Conservation (phyloP, 257 asterid genomes). For the Solanum dulcamara region DNA sequence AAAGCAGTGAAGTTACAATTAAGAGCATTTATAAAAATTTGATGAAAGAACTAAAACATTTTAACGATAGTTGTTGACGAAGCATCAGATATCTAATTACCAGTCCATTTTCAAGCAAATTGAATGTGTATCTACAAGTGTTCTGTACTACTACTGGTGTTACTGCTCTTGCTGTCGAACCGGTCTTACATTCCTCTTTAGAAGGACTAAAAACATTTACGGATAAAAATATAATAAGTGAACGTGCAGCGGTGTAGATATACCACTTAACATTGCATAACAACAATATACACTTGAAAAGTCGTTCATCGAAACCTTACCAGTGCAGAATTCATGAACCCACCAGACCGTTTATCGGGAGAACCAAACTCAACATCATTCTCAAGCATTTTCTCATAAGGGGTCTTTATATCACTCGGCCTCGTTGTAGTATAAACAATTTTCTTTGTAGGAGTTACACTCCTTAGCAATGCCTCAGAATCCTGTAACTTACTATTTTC, state of each 20-base stretch:
- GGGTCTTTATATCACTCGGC: conserved; percentile 82
- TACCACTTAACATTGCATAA: background rate
- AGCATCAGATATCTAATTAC: background rate
- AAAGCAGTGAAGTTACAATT: background rate
- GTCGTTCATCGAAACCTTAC: conserved; percentile 38
- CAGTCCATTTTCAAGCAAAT: background rate
- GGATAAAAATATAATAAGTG: background rate
- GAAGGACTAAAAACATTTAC: background rate
- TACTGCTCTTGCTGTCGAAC: background rate
- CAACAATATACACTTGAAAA: background rate
- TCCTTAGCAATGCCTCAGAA: conserved; percentile 52
- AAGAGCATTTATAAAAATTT: background rate
- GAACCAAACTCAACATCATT: conserved; percentile 94
- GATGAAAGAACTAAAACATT: background rate
- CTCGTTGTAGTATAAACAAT: conserved; percentile 75
- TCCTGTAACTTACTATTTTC: conserved; percentile 60
- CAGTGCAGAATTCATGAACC: conserved; percentile 88
- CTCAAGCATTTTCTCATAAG: conserved; percentile 93
- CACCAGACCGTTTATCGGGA: conserved; percentile 97
- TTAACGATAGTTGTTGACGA: background rate
- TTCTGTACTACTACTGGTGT: too few relatives aligned
- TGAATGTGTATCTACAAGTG: background rate
- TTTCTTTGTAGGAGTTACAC: conserved; percentile 64
- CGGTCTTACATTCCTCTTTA: background rate
- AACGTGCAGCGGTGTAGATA: background rate